A percentile compares a stretch with the other conserved stretches of the same genome.
Evolutionary conservation across 768 basidiomycete genomes (phyloP).

Genomic region (Tylopilus sp.): DNA sequence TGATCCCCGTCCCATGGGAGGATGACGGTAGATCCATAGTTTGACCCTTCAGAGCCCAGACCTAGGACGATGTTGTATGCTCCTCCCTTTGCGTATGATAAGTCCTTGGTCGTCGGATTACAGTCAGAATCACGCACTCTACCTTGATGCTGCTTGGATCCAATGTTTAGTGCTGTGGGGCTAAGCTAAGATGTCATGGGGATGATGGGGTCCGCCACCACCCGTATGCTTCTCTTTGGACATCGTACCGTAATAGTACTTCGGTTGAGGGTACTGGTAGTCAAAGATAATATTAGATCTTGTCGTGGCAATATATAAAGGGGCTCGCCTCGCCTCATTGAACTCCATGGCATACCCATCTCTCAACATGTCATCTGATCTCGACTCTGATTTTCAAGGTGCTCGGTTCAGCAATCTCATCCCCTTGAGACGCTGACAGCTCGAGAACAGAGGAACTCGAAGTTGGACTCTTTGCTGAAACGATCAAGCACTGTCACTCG

Average conservation of each 20-base stretch:
- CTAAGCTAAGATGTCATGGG: not conserved
- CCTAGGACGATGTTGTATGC: no score
- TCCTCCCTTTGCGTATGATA: no score
- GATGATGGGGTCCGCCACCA: not conserved
- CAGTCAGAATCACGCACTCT: no score
- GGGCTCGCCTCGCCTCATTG: no score
- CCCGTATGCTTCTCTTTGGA: no score
- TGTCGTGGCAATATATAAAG: not conserved
- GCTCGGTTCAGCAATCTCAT: not conserved
- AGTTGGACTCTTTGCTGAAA: not conserved
- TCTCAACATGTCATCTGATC: not conserved
- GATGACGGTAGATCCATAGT: no score
- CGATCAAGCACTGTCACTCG: not conserved
- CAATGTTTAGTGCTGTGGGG: not conserved
- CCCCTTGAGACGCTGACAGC: not conserved
- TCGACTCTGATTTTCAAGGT: not conserved
- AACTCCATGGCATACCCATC: not conserved
- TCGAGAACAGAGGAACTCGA: not conserved
- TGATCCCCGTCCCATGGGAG: not conserved
- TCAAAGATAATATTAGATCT: not conserved
- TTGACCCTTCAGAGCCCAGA: no score
- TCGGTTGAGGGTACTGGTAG: no score
- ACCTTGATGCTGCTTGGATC: no score
- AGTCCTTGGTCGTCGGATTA: no score
- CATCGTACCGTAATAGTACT: not conserved